A percentile compares a stretch with the other conserved stretches of the same genome.
phyloP scores from a whole-genome alignment of 208 protist species.

The Leishmania braziliensis region DNA sequence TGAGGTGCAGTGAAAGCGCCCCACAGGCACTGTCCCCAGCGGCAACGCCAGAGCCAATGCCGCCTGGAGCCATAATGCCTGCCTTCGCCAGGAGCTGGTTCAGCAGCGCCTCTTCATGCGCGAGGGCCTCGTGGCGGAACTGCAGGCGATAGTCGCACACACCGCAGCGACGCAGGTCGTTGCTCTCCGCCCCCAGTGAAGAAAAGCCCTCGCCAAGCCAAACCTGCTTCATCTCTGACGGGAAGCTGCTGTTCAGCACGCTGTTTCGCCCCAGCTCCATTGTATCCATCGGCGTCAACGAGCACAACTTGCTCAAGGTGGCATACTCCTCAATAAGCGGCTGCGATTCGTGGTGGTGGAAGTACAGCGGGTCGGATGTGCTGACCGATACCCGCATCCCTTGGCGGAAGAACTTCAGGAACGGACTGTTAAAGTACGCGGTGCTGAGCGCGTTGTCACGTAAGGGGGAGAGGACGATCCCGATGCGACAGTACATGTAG shows the following conservation, averaged over 20 bases:
- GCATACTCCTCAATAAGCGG: slow-evolving; percentile 92
- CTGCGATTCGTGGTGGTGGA: slow-evolving; percentile 79
- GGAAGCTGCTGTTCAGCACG: slow-evolving; percentile 90
- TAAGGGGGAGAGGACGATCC: slow-evolving; percentile 97
- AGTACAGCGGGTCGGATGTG: slow-evolving; percentile 96
- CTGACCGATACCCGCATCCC: slow-evolving; percentile 97
- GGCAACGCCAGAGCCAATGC: slow-evolving; percentile 5
- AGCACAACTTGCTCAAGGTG: slow-evolving; percentile 84
- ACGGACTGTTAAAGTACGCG: slow-evolving; percentile 95
- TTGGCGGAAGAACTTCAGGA: slow-evolving; percentile 93
- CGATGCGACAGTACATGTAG: slow-evolving; percentile 97
- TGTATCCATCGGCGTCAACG: slow-evolving; percentile 75
- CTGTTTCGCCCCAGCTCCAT: slow-evolving; percentile 91
- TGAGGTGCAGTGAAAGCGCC: slow-evolving; percentile 31
- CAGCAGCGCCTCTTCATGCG: slow-evolving; percentile 83
- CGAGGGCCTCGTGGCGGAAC: slow-evolving; percentile 77
- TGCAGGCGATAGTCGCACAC: slow-evolving; percentile 86
- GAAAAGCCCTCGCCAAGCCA: slow-evolving; percentile 81
- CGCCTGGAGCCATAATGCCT: slow-evolving; percentile 43
- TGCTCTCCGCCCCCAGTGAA: slow-evolving; percentile 36
- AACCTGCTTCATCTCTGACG: slow-evolving; percentile 58
- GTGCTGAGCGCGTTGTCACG: slow-evolving; percentile 97
- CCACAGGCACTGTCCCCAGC: slow-evolving; percentile 10
- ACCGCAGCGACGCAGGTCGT: slow-evolving; percentile 67
- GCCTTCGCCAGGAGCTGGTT: slow-evolving; percentile 69